Conservation (phyloP, 2,329 filamentous ascomycete genomes). For the Claviceps arundinis region DNA sequence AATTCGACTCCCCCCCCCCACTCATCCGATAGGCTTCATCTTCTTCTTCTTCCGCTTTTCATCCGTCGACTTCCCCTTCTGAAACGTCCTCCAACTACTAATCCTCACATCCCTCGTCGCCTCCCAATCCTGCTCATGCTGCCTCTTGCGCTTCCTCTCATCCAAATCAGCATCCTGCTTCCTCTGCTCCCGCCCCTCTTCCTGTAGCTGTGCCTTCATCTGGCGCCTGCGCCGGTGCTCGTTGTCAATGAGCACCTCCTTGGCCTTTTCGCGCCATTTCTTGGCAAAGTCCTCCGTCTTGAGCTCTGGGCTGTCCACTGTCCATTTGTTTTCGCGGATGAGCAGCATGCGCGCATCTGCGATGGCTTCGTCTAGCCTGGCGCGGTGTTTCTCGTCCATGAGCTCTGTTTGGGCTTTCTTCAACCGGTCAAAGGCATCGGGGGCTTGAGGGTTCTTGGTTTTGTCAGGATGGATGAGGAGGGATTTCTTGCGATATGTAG, state of each 20-base stretch:
- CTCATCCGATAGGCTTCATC: conserved; percentile 49
- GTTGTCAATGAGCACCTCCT: conserved; percentile 82
- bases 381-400: conserved; percentile 86
- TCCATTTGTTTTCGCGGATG: conserved; percentile 90
- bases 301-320: conserved; percentile 73
- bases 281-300: conserved; percentile 71
- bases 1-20: no score
- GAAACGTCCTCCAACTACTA: conserved; percentile 84
- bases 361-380: conserved; percentile 81
- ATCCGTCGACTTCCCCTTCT: conserved; percentile 53
- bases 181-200: conserved; percentile 81
- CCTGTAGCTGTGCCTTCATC: conserved; percentile 88
- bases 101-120: conserved; percentile 82
- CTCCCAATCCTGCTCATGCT: conserved; percentile 94
- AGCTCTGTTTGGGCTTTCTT: conserved; percentile 89
- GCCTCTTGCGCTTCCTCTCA: conserved; percentile 68
- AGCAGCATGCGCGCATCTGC: conserved; percentile 90
- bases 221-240: conserved; percentile 75
- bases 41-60: conserved; percentile 52
- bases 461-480: conserved; percentile 98
- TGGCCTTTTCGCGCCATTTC: conserved; percentile 83
- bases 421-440: conserved; percentile 90
- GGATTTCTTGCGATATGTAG: conserved; percentile 91
- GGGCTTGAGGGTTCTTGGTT: conserved; percentile 77
- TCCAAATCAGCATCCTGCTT: conserved; percentile 77